A percentile compares a stretch with the other conserved stretches of the same genome.
phyloP scores from a whole-genome alignment of 805 yeast genomes.

The Candida andamanensis region DNA sequence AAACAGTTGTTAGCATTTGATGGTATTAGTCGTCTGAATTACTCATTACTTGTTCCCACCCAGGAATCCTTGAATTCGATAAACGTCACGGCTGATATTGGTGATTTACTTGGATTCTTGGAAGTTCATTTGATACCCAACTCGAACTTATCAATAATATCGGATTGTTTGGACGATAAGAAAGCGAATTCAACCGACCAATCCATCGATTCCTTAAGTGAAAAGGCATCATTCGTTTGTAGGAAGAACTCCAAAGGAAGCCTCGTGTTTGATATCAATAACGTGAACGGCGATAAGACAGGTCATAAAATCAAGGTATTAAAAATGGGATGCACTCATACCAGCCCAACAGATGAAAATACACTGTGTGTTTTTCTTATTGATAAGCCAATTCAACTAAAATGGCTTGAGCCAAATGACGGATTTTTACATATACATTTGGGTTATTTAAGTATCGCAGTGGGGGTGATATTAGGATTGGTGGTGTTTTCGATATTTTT shows the following conservation, averaged over 20 bases:
- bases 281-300: slow-evolving; percentile 6
- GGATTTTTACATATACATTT: slow-evolving; percentile 53
- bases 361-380: slow-evolving; percentile 54
- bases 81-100: slow-evolving; percentile 42
- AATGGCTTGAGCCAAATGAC: slow-evolving; percentile 50
- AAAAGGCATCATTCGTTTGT: slow-evolving; percentile 31
- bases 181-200: background rate
- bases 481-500: slow-evolving; percentile 27
- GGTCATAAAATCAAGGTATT: slow-evolving; percentile 54
- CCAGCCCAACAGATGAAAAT: slow-evolving; percentile 10
- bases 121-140: slow-evolving; percentile 67
- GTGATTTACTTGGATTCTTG: slow-evolving; percentile 49
- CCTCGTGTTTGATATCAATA: slow-evolving; percentile 5
- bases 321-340: slow-evolving; percentile 48
- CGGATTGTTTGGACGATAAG: slow-evolving; percentile 35
- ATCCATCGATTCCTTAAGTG: slow-evolving; percentile 20
- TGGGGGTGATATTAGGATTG: slow-evolving; percentile 64
- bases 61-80: slow-evolving; percentile 48
- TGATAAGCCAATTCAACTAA: slow-evolving; percentile 61
- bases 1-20: slow-evolving; percentile 35
- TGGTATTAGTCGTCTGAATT: slow-evolving; percentile 19
- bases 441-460: slow-evolving; percentile 61
- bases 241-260: slow-evolving; percentile 6
- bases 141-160: slow-evolving; percentile 41
- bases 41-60: slow-evolving; percentile 71